Evolutionary conservation across 345 rosid species (phyloP), one percentile per base, ranked within the genome.

Genomic region (Syzygium aromaticum): DNA sequence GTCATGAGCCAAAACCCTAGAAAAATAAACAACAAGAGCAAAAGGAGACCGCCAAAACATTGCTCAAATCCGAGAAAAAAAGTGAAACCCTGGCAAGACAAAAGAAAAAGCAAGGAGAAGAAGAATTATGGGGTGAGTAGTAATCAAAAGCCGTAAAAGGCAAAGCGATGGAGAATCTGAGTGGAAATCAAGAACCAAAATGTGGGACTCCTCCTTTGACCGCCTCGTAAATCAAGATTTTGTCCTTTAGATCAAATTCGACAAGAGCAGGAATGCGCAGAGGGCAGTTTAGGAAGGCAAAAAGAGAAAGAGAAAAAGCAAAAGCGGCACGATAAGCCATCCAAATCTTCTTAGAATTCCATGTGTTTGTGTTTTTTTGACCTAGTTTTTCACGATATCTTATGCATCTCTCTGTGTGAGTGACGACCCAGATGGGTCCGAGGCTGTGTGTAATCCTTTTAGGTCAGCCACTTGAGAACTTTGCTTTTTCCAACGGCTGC

Each of bases 181-280:
- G 88, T 54, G 82, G 49, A 73, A 73, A 73, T 73, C 49, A 77
- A 85, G 85, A 89, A 67, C 57, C 84, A 49, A 49, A 73, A 78
- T 49, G 77, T 46, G 77, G 87, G 51, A 85, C 86, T 52, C 46
- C 46, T 52, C 88, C 88, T 92, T 93, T 93, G 94, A 92, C 93
- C 85, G 93, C 91, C 91, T 92, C 93, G 91, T 89, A 87, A 91
- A 88, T 90, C 93, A 38, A 9, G 64, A 30, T 30, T 53, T 38
- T 56, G 38, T 54, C 63, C 86, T 28, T 61, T 53, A 21, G 73
- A 85, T 53, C 40, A 11, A 84, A 30, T 85, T 89, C 52, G 28
- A 84, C 53, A 17, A 25, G 14, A 77, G 54, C 10, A 15, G 30
- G 33, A 52, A 84, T 86, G 83, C 73, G 61, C 23, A 59, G 17